Conservation (phyloP, 2,329 filamentous ascomycete genomes). For the Orbilia brochopaga region DNA sequence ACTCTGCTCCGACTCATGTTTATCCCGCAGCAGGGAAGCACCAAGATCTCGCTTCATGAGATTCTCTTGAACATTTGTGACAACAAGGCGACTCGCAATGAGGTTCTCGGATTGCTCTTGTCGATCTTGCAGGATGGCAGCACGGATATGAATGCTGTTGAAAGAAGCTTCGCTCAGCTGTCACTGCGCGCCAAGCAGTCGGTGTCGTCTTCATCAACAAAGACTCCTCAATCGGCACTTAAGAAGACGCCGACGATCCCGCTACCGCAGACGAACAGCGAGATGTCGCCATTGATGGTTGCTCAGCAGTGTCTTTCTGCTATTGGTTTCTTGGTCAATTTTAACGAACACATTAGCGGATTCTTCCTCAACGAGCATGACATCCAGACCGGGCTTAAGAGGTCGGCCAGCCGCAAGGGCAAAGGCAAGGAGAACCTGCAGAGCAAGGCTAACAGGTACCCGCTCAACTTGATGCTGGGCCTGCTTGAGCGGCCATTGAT, state of each 20-base stretch:
- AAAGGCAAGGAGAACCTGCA: conserved; percentile 73
- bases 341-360: conserved; percentile 83
- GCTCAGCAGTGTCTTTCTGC: conserved; percentile 93
- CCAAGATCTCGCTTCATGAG: conserved; percentile 80
- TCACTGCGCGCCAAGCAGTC: conserved; percentile 84
- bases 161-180: conserved; percentile 91
- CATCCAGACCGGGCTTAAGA: conserved; percentile 75
- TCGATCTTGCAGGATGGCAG: conserved; percentile 96
- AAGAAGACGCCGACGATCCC: conserved; percentile 73
- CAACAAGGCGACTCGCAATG: conserved; percentile 92
- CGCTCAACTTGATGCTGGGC: conserved; percentile 86
- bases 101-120: conserved; percentile 89
- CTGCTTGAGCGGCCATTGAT: conserved; percentile 92
- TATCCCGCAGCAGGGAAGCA: conserved; percentile 85
- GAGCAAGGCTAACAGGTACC: conserved; percentile 80
- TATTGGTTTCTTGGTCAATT: conserved; percentile 79
- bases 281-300: conserved; percentile 91
- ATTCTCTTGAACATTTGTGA: conserved; percentile 91
- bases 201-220: conserved; percentile 22
- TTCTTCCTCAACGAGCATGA: conserved; percentile 97
- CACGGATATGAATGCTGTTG: conserved; percentile 87
- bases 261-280: conserved; percentile 70
- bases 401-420: conserved; percentile 75
- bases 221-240: conserved; percentile 62
- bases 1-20: conserved; percentile 99